Evolutionary conservation across 192 early-diverging fungal species (phyloP).

Genomic region (Coemansia furcata): DNA sequence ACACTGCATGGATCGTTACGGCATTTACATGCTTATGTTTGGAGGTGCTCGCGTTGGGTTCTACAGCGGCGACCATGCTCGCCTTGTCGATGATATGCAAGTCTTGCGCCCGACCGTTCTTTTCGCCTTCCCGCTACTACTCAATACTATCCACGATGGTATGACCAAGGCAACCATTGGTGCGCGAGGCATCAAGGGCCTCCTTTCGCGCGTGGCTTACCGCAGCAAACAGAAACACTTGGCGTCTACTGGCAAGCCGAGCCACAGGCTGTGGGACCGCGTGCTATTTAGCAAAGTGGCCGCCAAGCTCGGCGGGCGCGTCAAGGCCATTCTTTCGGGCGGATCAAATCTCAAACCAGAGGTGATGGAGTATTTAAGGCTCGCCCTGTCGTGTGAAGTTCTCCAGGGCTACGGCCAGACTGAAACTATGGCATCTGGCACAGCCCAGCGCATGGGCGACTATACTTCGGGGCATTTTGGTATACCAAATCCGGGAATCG

Average conservation of each 20-base stretch:
- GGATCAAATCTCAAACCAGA: conserved; percentile 66
- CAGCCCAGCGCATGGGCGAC: conserved; percentile 52
- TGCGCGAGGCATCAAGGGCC: conserved; percentile 42
- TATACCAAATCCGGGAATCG: conserved; percentile 57
- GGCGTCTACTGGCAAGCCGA: conserved; percentile 50
- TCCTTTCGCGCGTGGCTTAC: conserved; percentile 50
- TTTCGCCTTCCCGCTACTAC: conserved; percentile 66
- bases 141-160: conserved; percentile 78
- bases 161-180: conserved; percentile 54
- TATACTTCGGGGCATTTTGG: conserved; percentile 66
- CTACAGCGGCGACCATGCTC: conserved; percentile 64
- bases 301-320: conserved; percentile 65
- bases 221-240: conserved; percentile 59
- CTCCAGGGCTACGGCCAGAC: conserved; percentile 86
- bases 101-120: conserved; percentile 74
- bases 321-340: conserved; percentile 74
- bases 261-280: conserved; percentile 79
- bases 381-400: conserved; percentile 60
- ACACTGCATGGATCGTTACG: conserved; percentile 74
- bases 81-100: conserved; percentile 72
- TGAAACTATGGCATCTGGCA: conserved; percentile 57
- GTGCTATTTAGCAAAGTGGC: conserved; percentile 82
- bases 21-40: conserved; percentile 48
- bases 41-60: conserved; percentile 70
- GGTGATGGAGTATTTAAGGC: conserved; percentile 74